These are phyloP conservation scores for Magnolia sinica DNA, from an alignment of 164 flowering plant genomes.

Conservation along the genomic window DNA sequence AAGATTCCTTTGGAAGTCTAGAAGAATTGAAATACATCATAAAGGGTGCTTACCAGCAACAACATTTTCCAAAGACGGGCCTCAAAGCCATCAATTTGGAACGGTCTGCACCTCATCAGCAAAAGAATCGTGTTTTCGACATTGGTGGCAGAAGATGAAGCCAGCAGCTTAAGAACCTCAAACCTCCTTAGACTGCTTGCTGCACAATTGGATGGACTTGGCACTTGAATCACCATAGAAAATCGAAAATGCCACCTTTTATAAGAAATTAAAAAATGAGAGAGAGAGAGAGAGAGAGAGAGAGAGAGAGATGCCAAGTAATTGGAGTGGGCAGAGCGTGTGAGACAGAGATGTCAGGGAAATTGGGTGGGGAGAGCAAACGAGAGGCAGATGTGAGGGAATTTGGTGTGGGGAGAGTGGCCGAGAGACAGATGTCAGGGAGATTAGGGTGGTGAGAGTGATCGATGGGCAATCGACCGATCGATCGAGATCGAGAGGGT, in stretches of 20 bases:
- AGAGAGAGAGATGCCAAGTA: too few relatives aligned
- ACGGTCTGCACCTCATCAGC: too few relatives aligned
- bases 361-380: conserved; percentile 65
- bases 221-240: conserved; percentile 77
- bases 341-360: conserved; percentile 27
- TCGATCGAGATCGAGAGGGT: too few relatives aligned
- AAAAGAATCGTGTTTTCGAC: conserved; percentile 19
- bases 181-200: conserved; percentile 97
- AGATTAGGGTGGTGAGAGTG: too few relatives aligned
- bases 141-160: conserved; percentile 90
- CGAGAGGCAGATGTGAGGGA: too few relatives aligned
- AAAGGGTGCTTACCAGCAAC: too few relatives aligned
- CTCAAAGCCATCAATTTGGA: too few relatives aligned
- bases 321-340: background rate
- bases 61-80: too few relatives aligned
- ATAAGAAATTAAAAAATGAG: background rate
- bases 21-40: background rate
- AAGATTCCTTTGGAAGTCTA: background rate
- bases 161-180: conserved; percentile 90
- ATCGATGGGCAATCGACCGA: too few relatives aligned
- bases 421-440: too few relatives aligned
- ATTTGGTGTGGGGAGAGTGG: too few relatives aligned
- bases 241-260: conserved; percentile 76
- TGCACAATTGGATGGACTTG: conserved; percentile 67
- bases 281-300: too few relatives aligned